Conservation (phyloP, 768 basidiomycete species). For the Mycena kentingensis region DNA sequence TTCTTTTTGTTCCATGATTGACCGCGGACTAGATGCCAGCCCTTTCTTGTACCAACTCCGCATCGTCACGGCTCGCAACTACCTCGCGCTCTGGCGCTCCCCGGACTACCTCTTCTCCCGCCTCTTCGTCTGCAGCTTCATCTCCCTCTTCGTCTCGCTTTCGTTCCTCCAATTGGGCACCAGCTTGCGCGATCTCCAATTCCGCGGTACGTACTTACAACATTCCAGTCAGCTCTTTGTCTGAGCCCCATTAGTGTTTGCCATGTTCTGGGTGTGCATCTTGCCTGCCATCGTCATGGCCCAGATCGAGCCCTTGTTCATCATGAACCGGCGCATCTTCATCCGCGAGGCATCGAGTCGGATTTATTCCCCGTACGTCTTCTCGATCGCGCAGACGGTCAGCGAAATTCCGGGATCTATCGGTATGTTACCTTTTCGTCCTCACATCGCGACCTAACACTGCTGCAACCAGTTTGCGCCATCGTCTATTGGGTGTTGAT, state of each 20-base stretch:
- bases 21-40: slow-evolving; percentile 60
- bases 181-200: slow-evolving; percentile 69
- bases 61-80: slow-evolving; percentile 66
- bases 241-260: no score
- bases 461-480: slow-evolving; percentile 68
- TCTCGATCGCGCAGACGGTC: slow-evolving; percentile 78
- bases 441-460: not conserved
- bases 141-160: slow-evolving; percentile 71
- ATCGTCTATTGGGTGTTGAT: slow-evolving; percentile 75
- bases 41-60: slow-evolving; percentile 74
- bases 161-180: slow-evolving; percentile 78
- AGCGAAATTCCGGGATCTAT: slow-evolving; percentile 65
- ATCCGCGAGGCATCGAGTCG: slow-evolving; percentile 73
- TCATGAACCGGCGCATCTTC: slow-evolving; percentile 60
- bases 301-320: slow-evolving; percentile 83
- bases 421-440: not conserved
- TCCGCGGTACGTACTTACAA: no score
- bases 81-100: slow-evolving; percentile 75
- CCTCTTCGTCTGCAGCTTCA: slow-evolving; percentile 71
- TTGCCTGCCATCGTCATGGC: slow-evolving; percentile 77
- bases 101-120: slow-evolving; percentile 87
- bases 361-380: slow-evolving; percentile 85
- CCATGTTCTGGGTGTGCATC: slow-evolving; percentile 66
- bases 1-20: not conserved
- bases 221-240: no score